Conservation (phyloP, 805 yeast genomes). For the Ogataea trehalophila region DNA sequence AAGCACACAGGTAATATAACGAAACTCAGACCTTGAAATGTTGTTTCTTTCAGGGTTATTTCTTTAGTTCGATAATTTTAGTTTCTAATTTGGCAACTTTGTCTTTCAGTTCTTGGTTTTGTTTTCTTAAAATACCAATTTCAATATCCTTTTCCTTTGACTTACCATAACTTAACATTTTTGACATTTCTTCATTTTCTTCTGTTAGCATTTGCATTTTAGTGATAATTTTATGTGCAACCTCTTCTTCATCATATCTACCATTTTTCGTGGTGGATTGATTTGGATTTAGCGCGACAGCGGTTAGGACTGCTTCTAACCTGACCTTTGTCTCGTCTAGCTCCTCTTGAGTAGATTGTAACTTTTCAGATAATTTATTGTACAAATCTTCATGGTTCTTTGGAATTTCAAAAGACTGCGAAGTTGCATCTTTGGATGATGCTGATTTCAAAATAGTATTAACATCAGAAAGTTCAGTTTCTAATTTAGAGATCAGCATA, state of each 20-base stretch:
- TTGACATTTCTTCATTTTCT: constrained; percentile 67
- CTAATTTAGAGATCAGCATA: constrained; percentile 41
- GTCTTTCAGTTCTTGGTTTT: constrained; percentile 42
- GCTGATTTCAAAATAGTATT: constrained; percentile 41
- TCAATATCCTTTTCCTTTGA: constrained; percentile 67
- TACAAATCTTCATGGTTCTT: constrained; percentile 31
- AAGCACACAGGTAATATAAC: background rate
- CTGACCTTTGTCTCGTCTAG: constrained; percentile 56
- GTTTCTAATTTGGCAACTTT: constrained; percentile 27
- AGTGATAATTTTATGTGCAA: constrained; percentile 66
- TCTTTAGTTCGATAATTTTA: constrained; percentile 19
- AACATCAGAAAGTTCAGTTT: constrained; percentile 38
- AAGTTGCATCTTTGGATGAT: constrained; percentile 15
- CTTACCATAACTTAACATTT: constrained; percentile 72
- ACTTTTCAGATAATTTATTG: constrained; percentile 23
- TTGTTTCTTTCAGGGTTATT: constrained; percentile 2
- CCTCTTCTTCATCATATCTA: constrained; percentile 66
- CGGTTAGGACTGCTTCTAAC: constrained; percentile 58
- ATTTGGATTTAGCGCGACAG: constrained; percentile 47
- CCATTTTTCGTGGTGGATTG: constrained; percentile 47
- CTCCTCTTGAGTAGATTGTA: constrained; percentile 36
- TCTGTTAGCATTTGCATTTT: constrained; percentile 55
- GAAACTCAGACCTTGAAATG: background rate
- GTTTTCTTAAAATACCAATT: constrained; percentile 52
- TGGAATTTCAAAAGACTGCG: constrained; percentile 27